phyloP scores from a whole-genome alignment of 2,329 filamentous ascomycete species.

The Fonsecaea nubica region DNA sequence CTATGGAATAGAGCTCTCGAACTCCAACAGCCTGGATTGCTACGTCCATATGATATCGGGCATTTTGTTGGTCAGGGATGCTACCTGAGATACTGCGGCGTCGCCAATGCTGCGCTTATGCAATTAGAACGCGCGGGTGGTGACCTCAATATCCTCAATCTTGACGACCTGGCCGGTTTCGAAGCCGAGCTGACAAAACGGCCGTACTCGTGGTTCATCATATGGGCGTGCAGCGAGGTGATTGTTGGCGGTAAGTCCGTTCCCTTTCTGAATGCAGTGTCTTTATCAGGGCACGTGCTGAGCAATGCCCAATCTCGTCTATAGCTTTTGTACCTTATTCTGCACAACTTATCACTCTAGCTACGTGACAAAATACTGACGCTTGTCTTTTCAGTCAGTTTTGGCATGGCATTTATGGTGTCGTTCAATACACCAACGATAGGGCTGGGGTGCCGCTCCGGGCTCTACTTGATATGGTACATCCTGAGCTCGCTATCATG shows the following conservation, averaged over 20 bases:
- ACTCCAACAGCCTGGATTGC: not conserved
- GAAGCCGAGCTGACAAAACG: not conserved
- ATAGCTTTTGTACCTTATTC: not conserved
- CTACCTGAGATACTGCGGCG: not conserved
- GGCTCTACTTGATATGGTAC: not conserved
- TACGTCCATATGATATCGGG: not conserved
- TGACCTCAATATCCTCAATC: not conserved
- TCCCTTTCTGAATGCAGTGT: not conserved
- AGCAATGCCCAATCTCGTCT: not conserved
- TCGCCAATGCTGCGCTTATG: not conserved
- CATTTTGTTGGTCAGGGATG: not conserved
- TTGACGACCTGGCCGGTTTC: not conserved
- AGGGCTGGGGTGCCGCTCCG: not conserved
- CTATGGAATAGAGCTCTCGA: not conserved
- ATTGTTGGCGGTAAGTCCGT: not conserved
- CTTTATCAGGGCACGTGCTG: not conserved
- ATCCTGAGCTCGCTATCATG: not conserved
- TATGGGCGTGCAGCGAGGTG: not conserved
- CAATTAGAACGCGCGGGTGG: not conserved
- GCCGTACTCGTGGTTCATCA: not conserved
- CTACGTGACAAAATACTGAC: not conserved
- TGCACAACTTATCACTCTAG: not conserved
- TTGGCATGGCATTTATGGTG: not conserved
- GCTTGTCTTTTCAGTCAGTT: not conserved
- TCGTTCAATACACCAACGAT: not conserved